A percentile compares a stretch with the other conserved stretches of the same genome.
Conservation (phyloP, 441 rosid species). For the Populus trichocarpa region DNA sequence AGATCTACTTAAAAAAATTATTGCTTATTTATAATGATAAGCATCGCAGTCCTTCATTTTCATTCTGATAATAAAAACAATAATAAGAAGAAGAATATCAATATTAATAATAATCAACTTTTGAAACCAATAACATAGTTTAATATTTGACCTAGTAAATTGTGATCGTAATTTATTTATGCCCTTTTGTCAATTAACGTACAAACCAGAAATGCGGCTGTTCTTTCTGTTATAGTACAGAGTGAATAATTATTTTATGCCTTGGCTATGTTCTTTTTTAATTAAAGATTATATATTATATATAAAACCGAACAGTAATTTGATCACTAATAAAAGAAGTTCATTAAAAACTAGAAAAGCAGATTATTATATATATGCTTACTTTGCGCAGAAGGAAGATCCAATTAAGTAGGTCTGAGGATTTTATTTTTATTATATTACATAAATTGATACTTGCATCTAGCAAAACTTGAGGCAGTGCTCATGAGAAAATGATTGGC, state of each 20-base stretch:
- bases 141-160: slow-evolving; percentile 30
- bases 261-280: background rate
- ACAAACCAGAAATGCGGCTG: slow-evolving; percentile 7
- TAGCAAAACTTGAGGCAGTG: slow-evolving; percentile 18
- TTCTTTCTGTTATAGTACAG: slow-evolving; percentile 3
- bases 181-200: slow-evolving; percentile 2
- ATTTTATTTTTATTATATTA: slow-evolving; percentile 16
- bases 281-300: background rate
- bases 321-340: background rate
- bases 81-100: too few relatives aligned
- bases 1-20: slow-evolving; percentile 15
- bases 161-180: background rate
- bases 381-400: slow-evolving; percentile 19
- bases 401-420: slow-evolving; percentile 13
- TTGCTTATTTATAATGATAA: slow-evolving; percentile 13
- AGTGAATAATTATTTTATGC: slow-evolving; percentile 11
- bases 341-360: background rate
- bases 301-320: too few relatives aligned
- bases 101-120: background rate
- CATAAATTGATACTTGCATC: slow-evolving; percentile 7
- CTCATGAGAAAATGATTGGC: slow-evolving; percentile 48
- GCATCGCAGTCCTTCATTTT: slow-evolving; percentile 28
- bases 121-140: slow-evolving; percentile 16
- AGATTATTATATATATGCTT: slow-evolving; percentile 1
- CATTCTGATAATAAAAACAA: background rate